Evolutionary conservation across 345 rosid genomes (phyloP), one percentile per base, ranked within the genome.

Genomic region (Streptanthus diversifolius): DNA sequence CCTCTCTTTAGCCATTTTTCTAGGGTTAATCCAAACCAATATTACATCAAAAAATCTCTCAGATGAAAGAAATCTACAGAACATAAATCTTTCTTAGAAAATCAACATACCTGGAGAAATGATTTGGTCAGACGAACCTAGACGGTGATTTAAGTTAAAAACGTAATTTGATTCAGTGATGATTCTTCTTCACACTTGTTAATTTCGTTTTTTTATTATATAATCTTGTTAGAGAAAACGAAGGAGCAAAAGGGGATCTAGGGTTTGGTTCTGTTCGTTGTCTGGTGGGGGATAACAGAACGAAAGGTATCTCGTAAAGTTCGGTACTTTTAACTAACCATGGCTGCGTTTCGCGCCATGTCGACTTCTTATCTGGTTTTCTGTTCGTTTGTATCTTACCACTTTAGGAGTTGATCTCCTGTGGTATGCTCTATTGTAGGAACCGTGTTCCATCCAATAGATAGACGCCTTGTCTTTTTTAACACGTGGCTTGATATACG

Each of bases 261-360:
- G 74, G 74, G 78, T 61, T 77, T 52, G 57, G 57, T 25, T 52
- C 57, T 25, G 57, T 52, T 44, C 57, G 19, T 22, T 59, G 35
- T 76, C 33, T 47, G 69, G 30, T 2, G 14, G n/a, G 55, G 11
- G 49, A 76, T 27, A 37, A 5, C 55, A 47, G 63, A 71, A 77
- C 51, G 71, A 58, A 78, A 67, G 87, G 86, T 74, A 7, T 56
- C 32, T 76, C 85, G 81, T 49, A 25, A 64, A 70, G 67, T 81
- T 70, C 80, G 85, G 85, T 63, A 19, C 66, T 79, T 66, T 71
- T 66, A 71, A 58, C 81, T 78, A 83, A 52, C 85, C 27, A 44
- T 66, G 63, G 29, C 77, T 70, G 57, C 47, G 70, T 77, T 83
- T 82, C 77, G 80, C 85, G 85, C 87, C 85, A 71, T 70, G 69